Percentiles rank a stretch among this genome's conserved stretches.
Evolutionary conservation across 768 basidiomycete genomes (phyloP).

Genomic region (Obba rivulosa): DNA sequence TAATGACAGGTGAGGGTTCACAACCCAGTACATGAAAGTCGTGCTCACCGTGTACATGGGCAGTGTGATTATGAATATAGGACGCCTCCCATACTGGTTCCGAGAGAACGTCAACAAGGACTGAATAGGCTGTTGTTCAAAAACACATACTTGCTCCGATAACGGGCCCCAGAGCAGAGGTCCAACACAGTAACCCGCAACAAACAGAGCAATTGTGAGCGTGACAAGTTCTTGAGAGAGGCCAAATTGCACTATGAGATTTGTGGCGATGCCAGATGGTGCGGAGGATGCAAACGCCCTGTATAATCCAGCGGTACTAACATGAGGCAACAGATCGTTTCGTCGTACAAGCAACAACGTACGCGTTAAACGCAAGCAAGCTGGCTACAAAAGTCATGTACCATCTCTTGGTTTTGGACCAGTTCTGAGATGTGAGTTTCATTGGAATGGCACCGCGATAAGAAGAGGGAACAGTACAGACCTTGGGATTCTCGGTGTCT

Average conservation of each 20-base stretch:
- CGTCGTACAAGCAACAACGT: too few relatives aligned
- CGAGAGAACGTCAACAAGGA: too few relatives aligned
- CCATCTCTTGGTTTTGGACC: conserved; percentile 12
- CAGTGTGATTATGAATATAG: conserved; percentile 29
- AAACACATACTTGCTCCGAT: conserved; percentile 30
- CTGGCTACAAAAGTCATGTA: conserved; percentile 9
- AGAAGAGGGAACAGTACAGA: too few relatives aligned
- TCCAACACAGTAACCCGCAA: conserved; percentile 64
- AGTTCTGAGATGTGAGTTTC: conserved; percentile 4
- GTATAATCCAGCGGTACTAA: neutral
- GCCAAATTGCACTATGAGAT: conserved; percentile 40
- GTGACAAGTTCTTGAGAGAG: conserved; percentile 47
- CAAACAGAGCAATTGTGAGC: conserved; percentile 56
- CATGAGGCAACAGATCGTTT: too few relatives aligned
- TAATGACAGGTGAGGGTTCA: neutral
- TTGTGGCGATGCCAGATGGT: conserved; percentile 42
- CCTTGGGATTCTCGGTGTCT: too few relatives aligned
- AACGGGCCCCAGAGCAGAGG: conserved; percentile 57
- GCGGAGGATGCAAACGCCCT: conserved; percentile 64
- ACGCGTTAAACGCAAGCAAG: conserved; percentile 12
- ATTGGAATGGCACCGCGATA: too few relatives aligned
- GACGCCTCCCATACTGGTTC: conserved; percentile 13
- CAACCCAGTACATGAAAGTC: neutral
- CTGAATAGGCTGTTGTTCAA: conserved; percentile 27
- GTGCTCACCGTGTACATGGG: conserved; percentile 41